phyloP scores from a whole-genome alignment of 2,329 filamentous ascomycete genomes.

The Aspergillus quadricinctus region DNA sequence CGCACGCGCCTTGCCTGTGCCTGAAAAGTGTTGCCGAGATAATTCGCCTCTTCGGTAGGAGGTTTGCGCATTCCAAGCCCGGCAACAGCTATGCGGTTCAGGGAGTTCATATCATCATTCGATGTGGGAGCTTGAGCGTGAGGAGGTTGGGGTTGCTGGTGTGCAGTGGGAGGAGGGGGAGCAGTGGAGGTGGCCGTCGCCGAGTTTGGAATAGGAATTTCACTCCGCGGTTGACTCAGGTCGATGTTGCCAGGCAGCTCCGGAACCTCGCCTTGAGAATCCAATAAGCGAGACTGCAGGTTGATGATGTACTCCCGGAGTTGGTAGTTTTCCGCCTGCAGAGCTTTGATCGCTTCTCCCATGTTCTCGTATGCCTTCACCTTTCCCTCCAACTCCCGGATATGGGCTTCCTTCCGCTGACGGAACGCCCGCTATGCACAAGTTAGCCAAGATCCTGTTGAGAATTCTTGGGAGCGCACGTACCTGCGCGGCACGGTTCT shows the following conservation, averaged over 20 bases:
- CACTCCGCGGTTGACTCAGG: constrained; percentile 53
- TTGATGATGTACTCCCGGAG: constrained; percentile 90
- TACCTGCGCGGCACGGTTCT: constrained; percentile 96
- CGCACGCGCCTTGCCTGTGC: constrained; percentile 25
- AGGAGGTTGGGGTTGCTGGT: constrained; percentile 24
- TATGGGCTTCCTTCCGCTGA: constrained; percentile 95
- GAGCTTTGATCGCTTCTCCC: constrained; percentile 70
- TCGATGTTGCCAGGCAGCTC: constrained; percentile 77
- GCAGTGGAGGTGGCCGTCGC: constrained; percentile 14
- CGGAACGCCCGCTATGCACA: constrained; percentile 78
- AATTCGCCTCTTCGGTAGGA: constrained; percentile 34
- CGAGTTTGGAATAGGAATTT: constrained; percentile 22
- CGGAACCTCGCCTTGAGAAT: constrained; percentile 77
- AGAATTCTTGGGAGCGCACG: constrained; percentile 24
- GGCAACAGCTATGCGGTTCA: constrained; percentile 42
- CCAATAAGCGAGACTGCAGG: constrained; percentile 79
- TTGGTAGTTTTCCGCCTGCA: constrained; percentile 85
- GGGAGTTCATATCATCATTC: constrained; percentile 37
- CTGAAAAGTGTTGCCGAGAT: constrained; percentile 29
- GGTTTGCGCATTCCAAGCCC: constrained; percentile 42
- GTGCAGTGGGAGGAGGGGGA: constrained; percentile 18
- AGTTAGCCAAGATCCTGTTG: constrained; percentile 10
- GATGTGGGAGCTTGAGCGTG: constrained; percentile 23
- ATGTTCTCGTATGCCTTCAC: constrained; percentile 75
- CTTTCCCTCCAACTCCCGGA: constrained; percentile 94